A percentile compares a stretch with the other conserved stretches of the same genome.
phyloP scores from a whole-genome alignment of 257 asterid species.

The Pogostemon cablin region DNA sequence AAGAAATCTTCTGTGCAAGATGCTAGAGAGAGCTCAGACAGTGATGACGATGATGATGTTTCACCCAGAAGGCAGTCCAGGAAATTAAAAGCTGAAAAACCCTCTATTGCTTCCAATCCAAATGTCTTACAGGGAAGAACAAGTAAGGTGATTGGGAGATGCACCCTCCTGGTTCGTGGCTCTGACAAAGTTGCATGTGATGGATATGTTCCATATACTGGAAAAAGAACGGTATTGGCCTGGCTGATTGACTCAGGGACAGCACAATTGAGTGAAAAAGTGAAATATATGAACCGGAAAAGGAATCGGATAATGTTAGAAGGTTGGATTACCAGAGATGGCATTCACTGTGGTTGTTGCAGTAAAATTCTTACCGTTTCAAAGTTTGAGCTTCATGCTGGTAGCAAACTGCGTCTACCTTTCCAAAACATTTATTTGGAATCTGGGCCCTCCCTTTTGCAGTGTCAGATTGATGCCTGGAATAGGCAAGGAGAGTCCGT shows the following conservation, averaged over 20 bases:
- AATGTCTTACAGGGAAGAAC: slow-evolving; percentile 63
- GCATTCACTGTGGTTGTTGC: slow-evolving; percentile 94
- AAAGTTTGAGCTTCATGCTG: slow-evolving; percentile 94
- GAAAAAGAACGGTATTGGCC: slow-evolving; percentile 80
- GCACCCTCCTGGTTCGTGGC: slow-evolving; percentile 78
- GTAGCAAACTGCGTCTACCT: slow-evolving; percentile 83
- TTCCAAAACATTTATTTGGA: slow-evolving; percentile 77
- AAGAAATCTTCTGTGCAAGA: slow-evolving; percentile 43
- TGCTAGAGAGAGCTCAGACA: slow-evolving; percentile 51
- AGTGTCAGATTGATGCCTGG: slow-evolving; percentile 87
- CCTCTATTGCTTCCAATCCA: slow-evolving; percentile 36
- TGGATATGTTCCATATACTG: slow-evolving; percentile 76
- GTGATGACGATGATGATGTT: slow-evolving; percentile 57
- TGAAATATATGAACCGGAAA: slow-evolving; percentile 85
- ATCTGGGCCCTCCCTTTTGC: slow-evolving; percentile 78
- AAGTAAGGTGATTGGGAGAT: slow-evolving; percentile 71
- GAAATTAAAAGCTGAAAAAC: slow-evolving; percentile 45
- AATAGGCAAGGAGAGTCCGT: slow-evolving; percentile 70
- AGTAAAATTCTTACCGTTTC: slow-evolving; percentile 87
- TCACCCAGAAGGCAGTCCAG: slow-evolving; percentile 43
- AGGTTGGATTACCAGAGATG: slow-evolving; percentile 94
- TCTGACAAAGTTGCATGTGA: slow-evolving; percentile 58
- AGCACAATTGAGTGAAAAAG: slow-evolving; percentile 72
- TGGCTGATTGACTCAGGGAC: slow-evolving; percentile 87
- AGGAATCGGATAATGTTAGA: slow-evolving; percentile 70